phyloP scores from a whole-genome alignment of 2,329 filamentous ascomycete genomes.

The Annulohypoxylon truncatum region DNA sequence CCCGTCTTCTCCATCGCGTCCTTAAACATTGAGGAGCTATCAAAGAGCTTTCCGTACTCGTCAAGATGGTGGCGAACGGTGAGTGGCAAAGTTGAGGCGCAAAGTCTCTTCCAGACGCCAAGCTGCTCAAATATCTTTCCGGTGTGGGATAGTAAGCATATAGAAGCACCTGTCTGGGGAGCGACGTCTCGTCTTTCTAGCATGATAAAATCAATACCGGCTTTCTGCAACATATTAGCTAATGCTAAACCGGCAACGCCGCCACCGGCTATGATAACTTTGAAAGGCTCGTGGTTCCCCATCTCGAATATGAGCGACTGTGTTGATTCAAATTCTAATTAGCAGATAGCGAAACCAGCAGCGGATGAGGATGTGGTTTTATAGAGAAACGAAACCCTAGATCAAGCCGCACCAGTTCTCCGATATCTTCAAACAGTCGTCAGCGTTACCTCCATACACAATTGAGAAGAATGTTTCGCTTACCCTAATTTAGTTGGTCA shows the following conservation, averaged over 20 bases:
- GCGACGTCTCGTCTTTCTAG: slow-evolving; percentile 37
- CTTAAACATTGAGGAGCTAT: slow-evolving; percentile 22
- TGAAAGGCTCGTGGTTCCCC: slow-evolving; percentile 14
- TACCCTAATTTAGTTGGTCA: not conserved
- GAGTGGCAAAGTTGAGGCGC: slow-evolving; percentile 22
- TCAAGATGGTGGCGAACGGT: slow-evolving; percentile 24
- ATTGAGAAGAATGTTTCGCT: not conserved
- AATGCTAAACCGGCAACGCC: slow-evolving; percentile 29
- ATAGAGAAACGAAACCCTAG: not conserved
- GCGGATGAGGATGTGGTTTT: not conserved
- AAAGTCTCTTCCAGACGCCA: slow-evolving; percentile 21
- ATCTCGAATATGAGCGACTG: not conserved
- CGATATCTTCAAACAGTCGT: no score
- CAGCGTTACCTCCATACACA: not conserved
- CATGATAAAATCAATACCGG: slow-evolving; percentile 35
- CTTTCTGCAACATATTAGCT: slow-evolving; percentile 33
- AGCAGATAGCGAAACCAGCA: not conserved
- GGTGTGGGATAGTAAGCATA: slow-evolving; percentile 27
- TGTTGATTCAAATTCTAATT: no score
- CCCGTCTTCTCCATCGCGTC: slow-evolving; percentile 15
- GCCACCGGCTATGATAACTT: slow-evolving; percentile 39
- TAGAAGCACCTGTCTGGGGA: slow-evolving; percentile 33
- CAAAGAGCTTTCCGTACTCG: slow-evolving; percentile 21
- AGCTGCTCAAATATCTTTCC: slow-evolving; percentile 36
- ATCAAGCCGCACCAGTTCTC: no score